These are phyloP conservation scores for Cystoisospora suis DNA, from an alignment of 169 alveolate genomes.

Conservation along the genomic window DNA sequence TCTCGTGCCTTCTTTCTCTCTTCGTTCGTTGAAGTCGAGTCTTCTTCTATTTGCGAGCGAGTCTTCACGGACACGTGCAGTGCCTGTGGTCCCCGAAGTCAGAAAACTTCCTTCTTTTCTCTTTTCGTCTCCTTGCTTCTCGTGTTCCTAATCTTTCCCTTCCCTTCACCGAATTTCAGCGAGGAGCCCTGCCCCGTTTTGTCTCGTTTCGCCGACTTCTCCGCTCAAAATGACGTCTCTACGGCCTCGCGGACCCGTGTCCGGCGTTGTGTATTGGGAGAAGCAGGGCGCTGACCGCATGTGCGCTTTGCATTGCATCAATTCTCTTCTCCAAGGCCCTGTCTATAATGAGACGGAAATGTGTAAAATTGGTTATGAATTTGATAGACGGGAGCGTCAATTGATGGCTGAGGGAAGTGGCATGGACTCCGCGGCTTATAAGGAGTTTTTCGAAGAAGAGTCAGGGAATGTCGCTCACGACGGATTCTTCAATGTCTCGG, in stretches of 20 bases:
- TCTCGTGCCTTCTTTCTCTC: no score
- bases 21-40: no score
- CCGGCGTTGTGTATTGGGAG: conserved; percentile 84
- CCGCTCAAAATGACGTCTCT: neutral
- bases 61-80: no score
- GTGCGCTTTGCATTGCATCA: conserved; percentile 89
- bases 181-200: neutral
- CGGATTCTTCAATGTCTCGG: conserved; percentile 52
- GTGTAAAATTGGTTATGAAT: conserved; percentile 47
- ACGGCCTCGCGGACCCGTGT: conserved; percentile 10
- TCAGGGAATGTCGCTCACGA: conserved; percentile 60
- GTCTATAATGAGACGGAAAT: conserved; percentile 54
- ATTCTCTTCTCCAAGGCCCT: conserved; percentile 77
- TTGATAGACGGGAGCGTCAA: conserved; percentile 53
- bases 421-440: conserved; percentile 32
- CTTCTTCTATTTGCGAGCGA: no score
- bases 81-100: no score
- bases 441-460: conserved; percentile 41
- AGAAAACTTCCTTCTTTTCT: neutral
- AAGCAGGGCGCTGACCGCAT: conserved; percentile 88
- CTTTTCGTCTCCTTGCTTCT: neutral
- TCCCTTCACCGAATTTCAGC: neutral
- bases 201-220: neutral
- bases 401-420: conserved; percentile 56
- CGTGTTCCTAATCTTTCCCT: neutral